A percentile compares a stretch with the other conserved stretches of the same genome.
These are phyloP conservation scores for Pisolithus albus DNA, from an alignment of 768 basidiomycete species.

Conservation along the genomic window DNA sequence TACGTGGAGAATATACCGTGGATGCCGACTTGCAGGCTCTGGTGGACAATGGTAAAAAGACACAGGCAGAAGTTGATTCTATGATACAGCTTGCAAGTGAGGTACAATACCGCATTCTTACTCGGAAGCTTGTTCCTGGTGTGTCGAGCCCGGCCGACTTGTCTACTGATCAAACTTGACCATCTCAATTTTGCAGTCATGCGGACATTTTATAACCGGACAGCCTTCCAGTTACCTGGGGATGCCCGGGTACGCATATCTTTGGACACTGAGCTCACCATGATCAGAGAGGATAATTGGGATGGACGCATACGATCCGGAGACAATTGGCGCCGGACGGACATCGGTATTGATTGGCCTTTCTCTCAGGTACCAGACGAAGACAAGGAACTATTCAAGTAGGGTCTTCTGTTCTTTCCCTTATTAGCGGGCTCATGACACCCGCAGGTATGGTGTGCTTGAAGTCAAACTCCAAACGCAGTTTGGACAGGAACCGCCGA, in stretches of 20 bases:
- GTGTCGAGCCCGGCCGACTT: constrained; percentile 16
- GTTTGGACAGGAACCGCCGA: constrained; percentile 88
- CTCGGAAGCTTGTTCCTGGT: constrained; percentile 80
- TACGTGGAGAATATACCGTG: constrained; percentile 86
- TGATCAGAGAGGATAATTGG: constrained; percentile 97
- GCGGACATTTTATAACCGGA: constrained; percentile 97
- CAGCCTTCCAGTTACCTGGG: constrained; percentile 97
- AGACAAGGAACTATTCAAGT: constrained; percentile 94
- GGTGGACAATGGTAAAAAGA: constrained; percentile 87
- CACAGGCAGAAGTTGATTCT: constrained; percentile 79
- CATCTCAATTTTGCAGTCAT: constrained; percentile 49
- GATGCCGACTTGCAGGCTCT: constrained; percentile 88
- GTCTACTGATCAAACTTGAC: neutral
- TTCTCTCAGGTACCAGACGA: constrained; percentile 67
- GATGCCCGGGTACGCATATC: constrained; percentile 99
- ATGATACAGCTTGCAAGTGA: constrained; percentile 98
- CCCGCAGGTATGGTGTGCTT: constrained; percentile 73
- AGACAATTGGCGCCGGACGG: constrained; percentile 90
- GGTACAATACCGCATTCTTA: constrained; percentile 86
- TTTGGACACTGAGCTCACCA: constrained; percentile 91
- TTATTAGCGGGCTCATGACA: neutral
- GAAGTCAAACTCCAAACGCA: constrained; percentile 98
- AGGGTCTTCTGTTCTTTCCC: constrained; percentile 12
- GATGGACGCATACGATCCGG: constrained; percentile 72
- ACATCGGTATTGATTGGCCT: constrained; percentile 89